phyloP scores from a whole-genome alignment of 257 asterid species.

The Scutellaria galericulata region DNA sequence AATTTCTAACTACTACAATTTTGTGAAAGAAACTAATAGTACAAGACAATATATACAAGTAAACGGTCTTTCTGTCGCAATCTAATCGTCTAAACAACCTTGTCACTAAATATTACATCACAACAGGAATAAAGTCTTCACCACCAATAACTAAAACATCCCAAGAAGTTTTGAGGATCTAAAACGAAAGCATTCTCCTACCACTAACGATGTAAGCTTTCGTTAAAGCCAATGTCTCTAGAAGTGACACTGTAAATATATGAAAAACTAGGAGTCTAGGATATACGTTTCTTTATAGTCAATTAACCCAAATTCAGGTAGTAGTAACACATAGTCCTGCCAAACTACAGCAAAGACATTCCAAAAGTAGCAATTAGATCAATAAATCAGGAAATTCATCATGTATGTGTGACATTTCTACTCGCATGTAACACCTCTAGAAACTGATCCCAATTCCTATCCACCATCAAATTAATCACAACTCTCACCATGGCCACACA shows the following conservation, averaged over 20 bases:
- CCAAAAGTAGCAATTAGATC: conserved; percentile 27
- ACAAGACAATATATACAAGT: conserved; percentile 14
- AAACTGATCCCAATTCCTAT: conserved; percentile 21
- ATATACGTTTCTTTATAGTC: conserved; percentile 20
- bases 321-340: background rate
- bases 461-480: conserved; percentile 16
- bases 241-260: conserved; percentile 17
- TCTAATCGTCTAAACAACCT: conserved; percentile 27
- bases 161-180: conserved; percentile 28
- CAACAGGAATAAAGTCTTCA: background rate
- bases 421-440: conserved; percentile 26
- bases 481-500: conserved; percentile 5
- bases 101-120: conserved; percentile 27
- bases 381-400: conserved; percentile 36
- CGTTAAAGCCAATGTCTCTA: conserved; percentile 16
- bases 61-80: conserved; percentile 3
- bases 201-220: background rate
- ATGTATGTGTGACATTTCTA: conserved; percentile 21
- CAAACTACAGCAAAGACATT: conserved; percentile 31
- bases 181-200: conserved; percentile 22
- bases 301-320: conserved; percentile 3
- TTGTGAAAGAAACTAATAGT: conserved; percentile 14
- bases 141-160: background rate
- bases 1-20: conserved; percentile 15
- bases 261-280: conserved; percentile 17